These are phyloP conservation scores for Digitaria exilis DNA, from an alignment of 202 grass and related monocot genomes.

Conservation along the genomic window DNA sequence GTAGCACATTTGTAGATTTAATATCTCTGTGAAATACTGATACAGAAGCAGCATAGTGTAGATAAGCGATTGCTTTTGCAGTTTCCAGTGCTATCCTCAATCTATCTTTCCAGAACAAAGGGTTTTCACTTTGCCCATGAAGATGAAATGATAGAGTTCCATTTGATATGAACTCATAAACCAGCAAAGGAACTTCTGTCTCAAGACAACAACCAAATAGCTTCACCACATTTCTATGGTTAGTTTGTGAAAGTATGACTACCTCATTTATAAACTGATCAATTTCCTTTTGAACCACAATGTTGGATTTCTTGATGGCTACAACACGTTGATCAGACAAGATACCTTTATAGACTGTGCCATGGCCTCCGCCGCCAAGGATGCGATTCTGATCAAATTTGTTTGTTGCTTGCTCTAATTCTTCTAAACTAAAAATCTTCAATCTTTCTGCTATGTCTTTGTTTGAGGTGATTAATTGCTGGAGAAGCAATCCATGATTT, in stretches of 20 bases:
- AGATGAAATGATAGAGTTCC: constrained; percentile 61
- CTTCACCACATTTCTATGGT: constrained; percentile 70
- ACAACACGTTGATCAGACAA: constrained; percentile 58
- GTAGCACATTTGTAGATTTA: constrained; percentile 56
- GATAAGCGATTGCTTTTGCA: constrained; percentile 54
- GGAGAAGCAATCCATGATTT: constrained; percentile 70
- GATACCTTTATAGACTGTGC: constrained; percentile 60
- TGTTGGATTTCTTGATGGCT: constrained; percentile 70
- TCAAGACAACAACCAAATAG: constrained; percentile 71
- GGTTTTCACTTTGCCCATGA: constrained; percentile 31
- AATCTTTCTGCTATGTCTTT: constrained; percentile 51
- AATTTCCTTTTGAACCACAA: constrained; percentile 51
- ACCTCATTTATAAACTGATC: constrained; percentile 73
- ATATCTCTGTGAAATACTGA: constrained; percentile 78
- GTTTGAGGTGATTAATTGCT: constrained; percentile 52
- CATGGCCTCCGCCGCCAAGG: constrained; percentile 60
- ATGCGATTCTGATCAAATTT: constrained; percentile 59
- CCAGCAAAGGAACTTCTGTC: constrained; percentile 62
- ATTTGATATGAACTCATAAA: constrained; percentile 75
- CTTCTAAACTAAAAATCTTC: constrained; percentile 56
- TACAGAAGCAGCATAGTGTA: constrained; percentile 50
- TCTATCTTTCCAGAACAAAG: constrained; percentile 55
- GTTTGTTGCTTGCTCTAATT: constrained; percentile 64
- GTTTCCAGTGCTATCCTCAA: constrained; percentile 59
- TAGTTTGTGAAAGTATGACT: constrained; percentile 76